Conservation (phyloP, 306 rosid species). For the Gleditsia sinensis region DNA sequence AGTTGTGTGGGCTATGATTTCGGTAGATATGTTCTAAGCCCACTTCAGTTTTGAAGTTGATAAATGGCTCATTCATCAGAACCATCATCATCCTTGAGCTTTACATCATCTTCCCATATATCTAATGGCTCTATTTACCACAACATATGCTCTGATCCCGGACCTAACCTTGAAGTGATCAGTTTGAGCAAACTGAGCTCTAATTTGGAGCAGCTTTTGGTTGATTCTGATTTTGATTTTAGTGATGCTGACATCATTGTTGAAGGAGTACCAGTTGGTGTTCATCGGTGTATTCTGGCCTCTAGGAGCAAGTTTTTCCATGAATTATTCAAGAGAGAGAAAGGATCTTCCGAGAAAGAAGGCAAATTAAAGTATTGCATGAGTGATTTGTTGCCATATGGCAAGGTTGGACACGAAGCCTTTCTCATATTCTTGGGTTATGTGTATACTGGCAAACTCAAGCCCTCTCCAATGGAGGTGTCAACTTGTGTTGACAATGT, state of each 20-base stretch:
- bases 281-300: slow-evolving; percentile 82
- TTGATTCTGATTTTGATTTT: slow-evolving; percentile 67
- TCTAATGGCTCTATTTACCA: slow-evolving; percentile 73
- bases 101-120: slow-evolving; percentile 68
- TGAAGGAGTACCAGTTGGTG: slow-evolving; percentile 62
- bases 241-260: slow-evolving; percentile 72
- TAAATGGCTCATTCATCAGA: slow-evolving; percentile 73
- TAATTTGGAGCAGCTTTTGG: slow-evolving; percentile 75
- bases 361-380: slow-evolving; percentile 66
- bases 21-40: slow-evolving; percentile 1
- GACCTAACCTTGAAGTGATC: slow-evolving; percentile 69
- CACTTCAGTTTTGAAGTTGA: slow-evolving; percentile 17
- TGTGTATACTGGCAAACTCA: slow-evolving; percentile 81
- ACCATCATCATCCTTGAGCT: slow-evolving; percentile 90
- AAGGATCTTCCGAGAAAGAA: slow-evolving; percentile 45
- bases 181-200: slow-evolving; percentile 78
- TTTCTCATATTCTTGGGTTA: slow-evolving; percentile 68
- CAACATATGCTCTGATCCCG: slow-evolving; percentile 51
- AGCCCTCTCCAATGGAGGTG: slow-evolving; percentile 72
- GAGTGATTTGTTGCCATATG: slow-evolving; percentile 74
- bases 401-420: slow-evolving; percentile 78
- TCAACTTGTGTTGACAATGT: slow-evolving; percentile 81
- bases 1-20: slow-evolving; percentile 13
- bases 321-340: slow-evolving; percentile 61
- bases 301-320: slow-evolving; percentile 78